Evolutionary conservation across 306 rosid genomes (phyloP).

Genomic region (Medicago ruthenica): DNA sequence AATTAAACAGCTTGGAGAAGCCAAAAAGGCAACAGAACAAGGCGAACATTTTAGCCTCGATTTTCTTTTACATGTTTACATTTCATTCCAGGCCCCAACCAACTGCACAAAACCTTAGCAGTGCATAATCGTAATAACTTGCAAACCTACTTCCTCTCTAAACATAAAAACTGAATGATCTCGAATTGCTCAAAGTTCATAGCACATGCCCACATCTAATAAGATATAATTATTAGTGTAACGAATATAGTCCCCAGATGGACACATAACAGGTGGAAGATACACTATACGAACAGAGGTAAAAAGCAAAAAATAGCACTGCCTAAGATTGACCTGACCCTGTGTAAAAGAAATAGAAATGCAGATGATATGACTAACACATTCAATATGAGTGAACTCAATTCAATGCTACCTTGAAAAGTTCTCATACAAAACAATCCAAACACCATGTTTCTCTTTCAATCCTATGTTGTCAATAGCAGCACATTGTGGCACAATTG

Average conservation of each 20-base stretch:
- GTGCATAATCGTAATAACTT: background rate
- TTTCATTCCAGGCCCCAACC: background rate
- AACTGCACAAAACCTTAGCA: background rate
- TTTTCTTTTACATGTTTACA: background rate
- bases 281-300: background rate
- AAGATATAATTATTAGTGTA: constrained; percentile 10
- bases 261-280: background rate
- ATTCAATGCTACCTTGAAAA: too few species aligned
- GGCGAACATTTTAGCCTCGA: background rate
- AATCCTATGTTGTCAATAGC: constrained; percentile 13
- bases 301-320: too few species aligned
- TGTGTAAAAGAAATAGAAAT: too few species aligned
- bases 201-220: constrained; percentile 3
- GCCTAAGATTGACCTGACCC: too few species aligned
- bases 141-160: background rate
- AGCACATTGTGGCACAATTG: background rate
- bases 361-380: too few species aligned
- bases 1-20: background rate
- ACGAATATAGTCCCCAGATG: constrained; percentile 18
- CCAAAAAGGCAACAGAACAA: background rate
- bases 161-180: constrained; percentile 21
- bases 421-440: constrained; percentile 21
- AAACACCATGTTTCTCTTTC: background rate
- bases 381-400: too few species aligned
- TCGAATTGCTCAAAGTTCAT: constrained; percentile 13